A percentile compares a stretch with the other conserved stretches of the same genome.
Conservation (phyloP, 2,329 filamentous ascomycete genomes). For the Colletotrichum tanaceti region DNA sequence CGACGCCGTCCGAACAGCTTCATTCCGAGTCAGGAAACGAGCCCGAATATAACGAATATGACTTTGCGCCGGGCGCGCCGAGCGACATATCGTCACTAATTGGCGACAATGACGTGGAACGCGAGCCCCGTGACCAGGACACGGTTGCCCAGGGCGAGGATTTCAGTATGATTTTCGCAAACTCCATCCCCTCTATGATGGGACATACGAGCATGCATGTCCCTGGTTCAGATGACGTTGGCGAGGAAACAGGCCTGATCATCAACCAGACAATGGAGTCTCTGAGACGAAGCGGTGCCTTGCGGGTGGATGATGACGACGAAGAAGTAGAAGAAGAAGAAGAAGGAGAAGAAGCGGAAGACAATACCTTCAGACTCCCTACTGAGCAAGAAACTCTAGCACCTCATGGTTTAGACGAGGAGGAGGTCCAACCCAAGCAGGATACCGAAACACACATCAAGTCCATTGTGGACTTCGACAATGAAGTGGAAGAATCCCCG, state of each 20-base stretch:
- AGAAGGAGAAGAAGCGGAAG: constrained; percentile 3
- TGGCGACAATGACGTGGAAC: constrained; percentile 41
- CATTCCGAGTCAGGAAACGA: constrained; percentile 34
- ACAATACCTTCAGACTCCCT: neutral
- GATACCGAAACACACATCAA: constrained; percentile 13
- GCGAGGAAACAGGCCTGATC: constrained; percentile 67
- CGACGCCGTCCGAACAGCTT: constrained; percentile 30
- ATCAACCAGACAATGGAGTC: constrained; percentile 67
- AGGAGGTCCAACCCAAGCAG: neutral
- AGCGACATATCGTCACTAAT: constrained; percentile 35
- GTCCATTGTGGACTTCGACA: constrained; percentile 1
- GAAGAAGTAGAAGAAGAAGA: neutral
- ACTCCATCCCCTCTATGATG: constrained; percentile 64
- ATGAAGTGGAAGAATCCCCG: constrained; percentile 13
- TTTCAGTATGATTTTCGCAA: constrained; percentile 70
- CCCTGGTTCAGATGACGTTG: constrained; percentile 58
- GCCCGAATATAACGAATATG: constrained; percentile 28
- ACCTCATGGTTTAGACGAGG: neutral
- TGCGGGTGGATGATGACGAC: constrained; percentile 34
- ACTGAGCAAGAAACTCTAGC: constrained; percentile 1
- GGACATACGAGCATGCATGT: constrained; percentile 53
- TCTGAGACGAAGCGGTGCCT: constrained; percentile 53
- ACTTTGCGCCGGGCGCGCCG: constrained; percentile 32
- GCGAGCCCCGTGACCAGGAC: constrained; percentile 49
- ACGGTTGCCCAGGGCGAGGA: constrained; percentile 64